Evolutionary conservation across 495 filamentous ascomycete genomes (phyloP).

Genomic region (Durotheca rogersii): DNA sequence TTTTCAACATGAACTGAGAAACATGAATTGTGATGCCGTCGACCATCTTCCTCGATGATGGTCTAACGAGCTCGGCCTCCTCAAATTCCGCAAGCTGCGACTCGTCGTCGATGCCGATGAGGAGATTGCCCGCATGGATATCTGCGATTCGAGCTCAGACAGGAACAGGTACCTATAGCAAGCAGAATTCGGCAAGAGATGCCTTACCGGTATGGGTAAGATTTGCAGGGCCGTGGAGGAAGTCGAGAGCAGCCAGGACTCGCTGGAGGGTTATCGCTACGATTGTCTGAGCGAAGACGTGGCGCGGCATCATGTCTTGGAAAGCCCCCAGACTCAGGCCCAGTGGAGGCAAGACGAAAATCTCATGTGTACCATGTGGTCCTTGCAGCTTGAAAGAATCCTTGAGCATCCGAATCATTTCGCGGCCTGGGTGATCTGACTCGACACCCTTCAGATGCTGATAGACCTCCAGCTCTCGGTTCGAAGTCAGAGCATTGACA

Average conservation of each 20-base stretch:
- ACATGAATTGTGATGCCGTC: background rate
- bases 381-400: no score
- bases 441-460: no score
- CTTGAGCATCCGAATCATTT: no score
- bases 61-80: background rate
- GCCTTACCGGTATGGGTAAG: constrained; percentile 23
- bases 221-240: constrained; percentile 13
- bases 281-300: background rate
- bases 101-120: background rate
- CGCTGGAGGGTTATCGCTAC: constrained; percentile 5
- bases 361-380: no score
- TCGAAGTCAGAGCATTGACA: no score
- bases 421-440: no score
- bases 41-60: background rate
- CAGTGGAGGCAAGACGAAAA: no score
- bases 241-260: constrained; percentile 18
- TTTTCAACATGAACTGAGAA: background rate
- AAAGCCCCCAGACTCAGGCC: no score
- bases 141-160: background rate
- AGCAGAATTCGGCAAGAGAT: background rate
- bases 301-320: background rate
- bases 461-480: no score
- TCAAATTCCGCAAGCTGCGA: background rate
- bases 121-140: background rate
- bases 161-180: background rate